Base-by-base conservation (phyloP, 352 stramenopile genomes). In the Phytopythium delawarense region DNA sequence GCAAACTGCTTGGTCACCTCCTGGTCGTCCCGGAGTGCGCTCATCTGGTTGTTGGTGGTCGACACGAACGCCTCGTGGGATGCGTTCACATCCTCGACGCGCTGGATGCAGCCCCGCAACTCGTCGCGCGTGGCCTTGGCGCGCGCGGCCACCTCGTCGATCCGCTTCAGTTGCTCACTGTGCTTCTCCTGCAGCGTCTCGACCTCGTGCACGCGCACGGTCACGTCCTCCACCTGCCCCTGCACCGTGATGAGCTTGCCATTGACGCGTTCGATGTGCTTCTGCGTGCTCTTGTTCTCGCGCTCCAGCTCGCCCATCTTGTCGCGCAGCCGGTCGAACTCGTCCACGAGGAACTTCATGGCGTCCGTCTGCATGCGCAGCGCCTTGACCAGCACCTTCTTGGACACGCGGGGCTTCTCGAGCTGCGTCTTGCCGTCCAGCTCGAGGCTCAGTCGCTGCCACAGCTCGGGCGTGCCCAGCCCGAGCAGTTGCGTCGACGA, bases 381-480 rank as follows among this genome's bases (percentile, higher is more conserved):
- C 6, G 81, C 87, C 48, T 92, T 92, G 46, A 94, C 67, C 37
- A 94, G 67, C 35, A 92, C 82, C 45, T 92, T 94, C 65, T 94
- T 94, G 51, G 79, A 84, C 42, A 94, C 85, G 7, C 75, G 85
- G 7, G 85, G 85, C 57, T 89, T 87, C 51, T 94, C 85, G 7
- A 92, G 74, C 48, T 84, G 75, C 7, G 78, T 90, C 64, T 91
- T 91, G 11, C 85, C 85, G 61, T 91, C 76, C n/a, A 94, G 62
- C 68, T 94, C 85, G 21, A 84, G 73, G 40, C 85, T 87, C 55
- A 94, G 71, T 34, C 81, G 80, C 61, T 89, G 80, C 85, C 85
- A 94, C 44, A 91, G 59, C 70, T 94, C 85, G 20, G 85, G 81
- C 21, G 85, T 87, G 20, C 83, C 83, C 18, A 94, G 70, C 7